Percentiles rank a stretch among this genome's conserved stretches.
These are phyloP conservation scores for Megacollybia platyphylla DNA, from an alignment of 1,284 basidiomycete genomes.

Conservation along the genomic window DNA sequence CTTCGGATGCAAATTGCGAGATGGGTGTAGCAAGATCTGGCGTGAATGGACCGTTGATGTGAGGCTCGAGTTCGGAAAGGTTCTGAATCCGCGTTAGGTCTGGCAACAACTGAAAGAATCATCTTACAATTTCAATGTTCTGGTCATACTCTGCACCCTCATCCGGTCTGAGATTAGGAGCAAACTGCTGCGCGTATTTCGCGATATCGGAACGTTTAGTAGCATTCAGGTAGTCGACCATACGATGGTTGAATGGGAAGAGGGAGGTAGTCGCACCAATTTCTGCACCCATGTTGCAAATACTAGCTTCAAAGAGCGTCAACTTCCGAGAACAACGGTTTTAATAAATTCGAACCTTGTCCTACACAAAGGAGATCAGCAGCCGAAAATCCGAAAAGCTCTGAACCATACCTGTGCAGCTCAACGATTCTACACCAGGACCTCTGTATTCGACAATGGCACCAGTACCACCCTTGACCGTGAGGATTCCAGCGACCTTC, in stretches of 20 bases:
- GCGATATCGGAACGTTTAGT: conserved; percentile 88
- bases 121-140: conserved; percentile 76
- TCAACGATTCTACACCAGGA: conserved; percentile 89
- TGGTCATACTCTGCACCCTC: conserved; percentile 90
- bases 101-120: not conserved
- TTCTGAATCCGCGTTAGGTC: conserved; percentile 35
- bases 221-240: conserved; percentile 88
- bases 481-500: conserved; percentile 94
- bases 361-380: too few species aligned
- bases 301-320: conserved; percentile 47
- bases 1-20: conserved; percentile 87
- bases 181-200: conserved; percentile 81
- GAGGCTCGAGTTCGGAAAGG: conserved; percentile 93
- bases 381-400: too few species aligned
- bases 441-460: conserved; percentile 95
- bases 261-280: conserved; percentile 98
- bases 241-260: conserved; percentile 97
- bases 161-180: conserved; percentile 89
- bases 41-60: conserved; percentile 99
- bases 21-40: conserved; percentile 93
- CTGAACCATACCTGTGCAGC: conserved; percentile 85
- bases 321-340: too few species aligned
- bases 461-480: conserved; percentile 96
- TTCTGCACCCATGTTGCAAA: conserved; percentile 99
- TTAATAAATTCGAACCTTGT: too few species aligned